Percentiles rank a stretch among this genome's conserved stretches.
phyloP scores from a whole-genome alignment of 208 protist species.

The Acanthamoeba sp. region DNA sequence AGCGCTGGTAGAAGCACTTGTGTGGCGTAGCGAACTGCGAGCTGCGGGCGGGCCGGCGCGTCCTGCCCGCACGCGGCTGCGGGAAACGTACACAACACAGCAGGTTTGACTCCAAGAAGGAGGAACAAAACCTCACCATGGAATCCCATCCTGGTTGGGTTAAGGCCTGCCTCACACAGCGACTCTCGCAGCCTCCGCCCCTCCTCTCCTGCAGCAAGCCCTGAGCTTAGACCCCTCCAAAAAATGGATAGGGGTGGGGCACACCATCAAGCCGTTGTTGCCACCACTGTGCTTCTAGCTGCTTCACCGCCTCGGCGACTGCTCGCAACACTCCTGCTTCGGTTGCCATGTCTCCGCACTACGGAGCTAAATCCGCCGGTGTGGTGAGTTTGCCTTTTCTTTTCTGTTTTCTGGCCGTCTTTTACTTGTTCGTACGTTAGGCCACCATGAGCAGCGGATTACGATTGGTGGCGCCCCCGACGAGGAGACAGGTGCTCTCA shows the following conservation, averaged over 20 bases:
- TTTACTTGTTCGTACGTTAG: too few relatives aligned
- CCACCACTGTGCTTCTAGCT: neutral
- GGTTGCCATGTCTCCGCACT: neutral
- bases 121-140: slow-evolving; percentile 48
- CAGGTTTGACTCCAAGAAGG: slow-evolving; percentile 45
- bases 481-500: neutral
- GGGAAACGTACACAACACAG: slow-evolving; percentile 24
- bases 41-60: neutral
- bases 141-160: slow-evolving; percentile 5
- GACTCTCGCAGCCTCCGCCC: neutral
- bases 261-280: neutral
- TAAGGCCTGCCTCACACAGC: neutral
- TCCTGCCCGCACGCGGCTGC: neutral
- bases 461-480: slow-evolving; percentile 20
- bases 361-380: neutral
- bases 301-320: neutral
- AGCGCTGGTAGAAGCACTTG: neutral
- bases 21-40: neutral
- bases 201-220: too few relatives aligned
- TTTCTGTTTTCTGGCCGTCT: neutral
- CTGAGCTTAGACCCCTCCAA: too few relatives aligned
- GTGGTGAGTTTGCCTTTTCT: too few relatives aligned
- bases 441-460: neutral
- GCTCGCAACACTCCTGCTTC: neutral
- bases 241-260: neutral